Evolutionary conservation across 139 green algal species (phyloP), one percentile per base, ranked within the genome.

Genomic region (Parachlorella kessleri): DNA sequence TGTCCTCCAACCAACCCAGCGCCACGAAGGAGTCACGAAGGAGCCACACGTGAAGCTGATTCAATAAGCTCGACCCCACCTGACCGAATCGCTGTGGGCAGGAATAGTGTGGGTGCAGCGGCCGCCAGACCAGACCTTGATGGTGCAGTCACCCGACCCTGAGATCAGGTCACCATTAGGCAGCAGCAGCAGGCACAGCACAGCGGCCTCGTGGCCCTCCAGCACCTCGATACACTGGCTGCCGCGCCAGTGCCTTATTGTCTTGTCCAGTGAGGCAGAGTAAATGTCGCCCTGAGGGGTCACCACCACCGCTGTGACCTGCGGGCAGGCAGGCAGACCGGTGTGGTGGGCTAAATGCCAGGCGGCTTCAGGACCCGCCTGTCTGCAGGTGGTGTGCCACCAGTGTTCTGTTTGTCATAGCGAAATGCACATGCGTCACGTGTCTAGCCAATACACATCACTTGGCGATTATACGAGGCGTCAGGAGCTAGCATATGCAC

Each of bases 201-300:
- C 93, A 5, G 96, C 85, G 6, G 88, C 93, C 39, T 92, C 80
- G 76, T 99, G 95, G 4, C 88, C 95, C 37, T 81, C 36, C 70
- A 98, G 75, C 18, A 75, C 75, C 30, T 74, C 53, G 26, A 87
- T 35, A 59, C 85, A 88, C 39, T 83, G 73, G 41, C 85, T 88
- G 21, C 59, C 83, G 2, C 78, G 65, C 96, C 96, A 99, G 9
- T 96, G 38, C 3, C 86, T 77, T 28, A 97, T 64, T 0, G 84
- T 97, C 77, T 90, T 95, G 86, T 99, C 96, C 30, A 98, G 84
- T 5, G 92, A 94, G 0, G 84, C 84, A 3, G 95, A 98, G 0
- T 94, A 83, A 18, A 99, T 83, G 55, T 91, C 80, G 0, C 89
- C 91, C 9, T 8, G 55, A 5, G 82, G 81, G 24, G 87, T 79